Percentiles rank a stretch among this genome's conserved stretches.
Evolutionary conservation across 179 eudicot genomes (phyloP).

Genomic region (Beta corolliflora): DNA sequence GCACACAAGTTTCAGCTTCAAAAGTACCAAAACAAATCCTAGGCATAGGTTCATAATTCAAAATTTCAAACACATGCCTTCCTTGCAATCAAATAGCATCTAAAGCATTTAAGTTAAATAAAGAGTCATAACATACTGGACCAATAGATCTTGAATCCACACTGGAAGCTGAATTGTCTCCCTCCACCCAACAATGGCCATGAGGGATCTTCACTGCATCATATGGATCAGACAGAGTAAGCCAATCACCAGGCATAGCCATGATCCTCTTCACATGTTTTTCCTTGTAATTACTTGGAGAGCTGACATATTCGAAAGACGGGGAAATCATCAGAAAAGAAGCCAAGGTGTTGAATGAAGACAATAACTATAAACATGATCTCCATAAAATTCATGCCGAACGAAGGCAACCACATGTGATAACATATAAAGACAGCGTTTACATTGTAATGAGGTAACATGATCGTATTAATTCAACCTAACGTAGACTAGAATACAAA

Average conservation of each 20-base stretch:
- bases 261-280: constrained; percentile 74
- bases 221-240: constrained; percentile 41
- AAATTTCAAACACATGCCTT: no score
- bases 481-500: background rate
- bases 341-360: background rate
- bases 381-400: background rate
- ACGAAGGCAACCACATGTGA: background rate
- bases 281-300: constrained; percentile 76
- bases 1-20: background rate
- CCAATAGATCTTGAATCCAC: constrained; percentile 81
- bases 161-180: constrained; percentile 80
- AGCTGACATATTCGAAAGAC: constrained; percentile 43
- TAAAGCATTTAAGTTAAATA: background rate
- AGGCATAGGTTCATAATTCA: no score
- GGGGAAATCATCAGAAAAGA: constrained; percentile 13
- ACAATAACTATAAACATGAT: background rate
- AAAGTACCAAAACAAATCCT: background rate
- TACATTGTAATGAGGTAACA: background rate
- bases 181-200: constrained; percentile 99
- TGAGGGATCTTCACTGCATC: constrained; percentile 68
- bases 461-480: background rate
- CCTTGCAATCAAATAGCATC: no score
- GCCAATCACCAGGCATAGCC: constrained; percentile 92
- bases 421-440: no score
- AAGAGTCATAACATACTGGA: constrained; percentile 53